phyloP scores from a whole-genome alignment of 2,329 filamentous ascomycete genomes.

The Tothia fuscella region DNA sequence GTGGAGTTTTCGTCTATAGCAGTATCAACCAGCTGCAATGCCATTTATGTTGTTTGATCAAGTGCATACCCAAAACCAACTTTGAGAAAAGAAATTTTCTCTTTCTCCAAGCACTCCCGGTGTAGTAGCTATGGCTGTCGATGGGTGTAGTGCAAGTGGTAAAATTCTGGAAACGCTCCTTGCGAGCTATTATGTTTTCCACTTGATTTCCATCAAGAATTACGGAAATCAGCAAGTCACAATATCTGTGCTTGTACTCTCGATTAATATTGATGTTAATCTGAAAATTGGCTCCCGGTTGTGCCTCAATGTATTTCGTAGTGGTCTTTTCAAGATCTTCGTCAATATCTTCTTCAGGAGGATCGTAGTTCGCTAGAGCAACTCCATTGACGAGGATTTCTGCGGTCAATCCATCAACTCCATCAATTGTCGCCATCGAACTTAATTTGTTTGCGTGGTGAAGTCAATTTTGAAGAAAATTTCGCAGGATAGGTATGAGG shows the following conservation, averaged over 20 bases:
- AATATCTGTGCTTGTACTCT: conserved; percentile 7
- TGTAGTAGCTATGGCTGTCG: conserved; percentile 16
- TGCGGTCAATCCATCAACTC: conserved; percentile 1
- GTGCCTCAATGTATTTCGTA: conserved; percentile 23
- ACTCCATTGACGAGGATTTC: background rate
- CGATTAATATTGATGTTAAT: conserved; percentile 12
- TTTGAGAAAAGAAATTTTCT: conserved; percentile 1
- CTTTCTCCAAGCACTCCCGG: background rate
- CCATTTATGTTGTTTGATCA: too few relatives aligned
- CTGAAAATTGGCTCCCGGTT: conserved; percentile 18
- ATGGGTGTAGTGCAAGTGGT: background rate
- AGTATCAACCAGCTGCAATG: background rate
- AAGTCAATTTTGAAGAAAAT: too few relatives aligned
- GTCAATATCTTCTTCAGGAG: background rate
- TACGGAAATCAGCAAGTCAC: conserved; percentile 10
- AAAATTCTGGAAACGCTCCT: background rate
- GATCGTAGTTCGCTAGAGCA: conserved; percentile 6
- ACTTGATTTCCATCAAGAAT: background rate
- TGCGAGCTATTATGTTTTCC: background rate
- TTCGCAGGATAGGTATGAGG: background rate
- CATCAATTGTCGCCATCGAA: background rate
- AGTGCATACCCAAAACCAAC: background rate
- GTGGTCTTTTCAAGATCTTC: conserved; percentile 1
- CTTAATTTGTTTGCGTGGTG: too few relatives aligned
- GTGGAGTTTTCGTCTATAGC: background rate